Evolutionary conservation across 768 basidiomycete genomes (phyloP), one percentile per base, ranked within the genome.

Genomic region (Rhodosporidiobolus sp.): DNA sequence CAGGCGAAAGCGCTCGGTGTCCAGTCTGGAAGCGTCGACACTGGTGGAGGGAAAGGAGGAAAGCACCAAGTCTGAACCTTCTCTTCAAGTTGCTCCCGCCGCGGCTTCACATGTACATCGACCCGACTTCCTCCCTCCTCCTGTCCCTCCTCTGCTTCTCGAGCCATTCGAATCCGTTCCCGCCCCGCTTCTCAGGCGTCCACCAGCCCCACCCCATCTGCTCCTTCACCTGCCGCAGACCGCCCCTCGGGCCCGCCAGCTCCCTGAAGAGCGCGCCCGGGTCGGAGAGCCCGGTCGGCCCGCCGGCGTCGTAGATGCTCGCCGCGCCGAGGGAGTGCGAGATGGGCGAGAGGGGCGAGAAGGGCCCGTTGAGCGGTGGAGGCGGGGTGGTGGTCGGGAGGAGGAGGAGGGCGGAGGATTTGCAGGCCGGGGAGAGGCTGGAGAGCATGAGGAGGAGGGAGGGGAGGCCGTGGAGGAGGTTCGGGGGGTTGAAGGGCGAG

Each of bases 401-500:
- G 46, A 71, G 66, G 48, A 75, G 34, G 70, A 72, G 70, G n/a
- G 64, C 54, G 22, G 63, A 52, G 26, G 57, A 14, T 28, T 7
- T 54, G 1, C 30, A 2, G 22, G 32, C 24, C 34, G 64, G 54
- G 17, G 60, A 24, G 45, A 75, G 46, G 48, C 59, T 35, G 12
- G 74, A 61, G 43, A 68, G 50, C 14, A 67, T 65, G 62, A 75
- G 53, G 32, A 75, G 62, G 22, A 57, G 24, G 24, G 73, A 59
- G 12, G 66, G 30, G 54, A 75, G 69, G 26, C 74, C 74, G 60
- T 75, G 74, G 12, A 69, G 67, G 20, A 75, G 63, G 63, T 75
- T 75, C 10, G 74, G 74, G 0, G 74, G 67, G 0, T n/a, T 28
- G 69, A 60, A 75, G 16, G 73, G 69, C 12, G 52, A 35, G 30